phyloP scores from a whole-genome alignment of 2,329 filamentous ascomycete genomes.

The Paraphoma chrysanthemicola region DNA sequence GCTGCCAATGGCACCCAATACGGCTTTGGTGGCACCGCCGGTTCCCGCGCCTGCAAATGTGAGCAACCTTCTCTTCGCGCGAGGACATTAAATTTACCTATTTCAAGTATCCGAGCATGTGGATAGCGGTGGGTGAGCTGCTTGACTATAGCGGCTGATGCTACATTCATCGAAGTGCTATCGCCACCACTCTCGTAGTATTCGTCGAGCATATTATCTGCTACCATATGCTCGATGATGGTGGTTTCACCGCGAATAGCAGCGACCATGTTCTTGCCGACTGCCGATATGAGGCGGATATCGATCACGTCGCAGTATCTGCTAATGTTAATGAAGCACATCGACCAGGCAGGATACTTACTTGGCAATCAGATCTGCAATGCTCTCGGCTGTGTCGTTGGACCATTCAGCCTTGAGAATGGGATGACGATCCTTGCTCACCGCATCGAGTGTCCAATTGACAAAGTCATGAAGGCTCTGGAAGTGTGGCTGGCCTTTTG shows the following conservation, averaged over 20 bases:
- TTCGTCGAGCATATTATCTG: conserved; percentile 3
- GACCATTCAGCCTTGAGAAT: neutral
- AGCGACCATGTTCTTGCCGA: no score
- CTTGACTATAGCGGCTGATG: neutral
- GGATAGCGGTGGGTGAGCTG: conserved; percentile 9
- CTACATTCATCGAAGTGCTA: neutral
- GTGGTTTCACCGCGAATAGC: no score
- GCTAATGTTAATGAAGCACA: no score
- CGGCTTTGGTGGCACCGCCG: conserved; percentile 6
- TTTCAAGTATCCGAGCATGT: conserved; percentile 5
- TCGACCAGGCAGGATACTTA: no score
- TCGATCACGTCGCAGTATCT: no score
- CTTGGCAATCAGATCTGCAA: no score
- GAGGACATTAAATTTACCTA: neutral
- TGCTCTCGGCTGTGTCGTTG: neutral
- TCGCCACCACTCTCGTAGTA: conserved; percentile 6
- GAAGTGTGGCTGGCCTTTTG: no score
- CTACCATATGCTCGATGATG: neutral
- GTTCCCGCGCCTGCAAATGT: neutral
- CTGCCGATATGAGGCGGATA: no score
- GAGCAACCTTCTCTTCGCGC: no score
- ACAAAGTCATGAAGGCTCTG: no score
- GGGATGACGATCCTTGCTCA: conserved; percentile 1
- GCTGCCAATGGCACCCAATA: conserved; percentile 1
- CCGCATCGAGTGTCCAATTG: no score